These are phyloP conservation scores for Verticillium zaregamsianum DNA, from an alignment of 2,329 filamentous ascomycete species.

Conservation along the genomic window DNA sequence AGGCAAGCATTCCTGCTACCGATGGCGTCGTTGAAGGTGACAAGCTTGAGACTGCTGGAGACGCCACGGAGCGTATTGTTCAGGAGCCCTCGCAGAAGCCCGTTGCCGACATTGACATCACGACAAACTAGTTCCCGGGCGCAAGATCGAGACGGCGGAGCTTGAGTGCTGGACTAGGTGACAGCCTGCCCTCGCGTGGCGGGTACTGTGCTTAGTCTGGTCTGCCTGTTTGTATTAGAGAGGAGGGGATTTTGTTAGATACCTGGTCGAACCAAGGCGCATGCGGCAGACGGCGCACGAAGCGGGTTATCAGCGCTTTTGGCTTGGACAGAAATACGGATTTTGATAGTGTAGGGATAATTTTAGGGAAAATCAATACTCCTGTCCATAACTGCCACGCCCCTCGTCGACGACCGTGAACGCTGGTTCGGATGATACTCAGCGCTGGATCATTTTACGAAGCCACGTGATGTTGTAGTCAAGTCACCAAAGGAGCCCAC, in stretches of 20 bases:
- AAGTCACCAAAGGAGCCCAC: not conserved
- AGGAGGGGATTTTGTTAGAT: not conserved
- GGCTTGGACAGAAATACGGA: not conserved
- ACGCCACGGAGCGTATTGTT: not conserved
- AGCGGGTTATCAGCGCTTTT: not conserved
- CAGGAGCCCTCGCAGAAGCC: not conserved
- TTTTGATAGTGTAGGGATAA: not conserved
- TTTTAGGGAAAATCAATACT: not conserved
- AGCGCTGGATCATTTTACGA: not conserved
- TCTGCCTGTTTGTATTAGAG: not conserved
- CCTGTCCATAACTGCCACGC: not conserved
- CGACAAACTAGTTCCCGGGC: not conserved
- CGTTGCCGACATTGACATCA: not conserved
- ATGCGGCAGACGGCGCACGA: not conserved
- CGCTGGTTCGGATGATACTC: not conserved
- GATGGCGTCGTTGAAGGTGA: not conserved
- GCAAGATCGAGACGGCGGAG: not conserved
- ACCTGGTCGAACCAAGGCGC: not conserved
- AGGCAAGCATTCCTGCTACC: conserved; percentile 11
- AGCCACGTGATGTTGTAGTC: not conserved
- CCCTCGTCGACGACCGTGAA: not conserved
- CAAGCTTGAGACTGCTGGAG: no score
- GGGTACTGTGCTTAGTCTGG: not conserved
- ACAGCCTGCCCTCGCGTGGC: not conserved
- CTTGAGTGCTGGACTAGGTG: not conserved